phyloP scores from a whole-genome alignment of 2,329 filamentous ascomycete genomes.

The Trichoderma koningiopsis region DNA sequence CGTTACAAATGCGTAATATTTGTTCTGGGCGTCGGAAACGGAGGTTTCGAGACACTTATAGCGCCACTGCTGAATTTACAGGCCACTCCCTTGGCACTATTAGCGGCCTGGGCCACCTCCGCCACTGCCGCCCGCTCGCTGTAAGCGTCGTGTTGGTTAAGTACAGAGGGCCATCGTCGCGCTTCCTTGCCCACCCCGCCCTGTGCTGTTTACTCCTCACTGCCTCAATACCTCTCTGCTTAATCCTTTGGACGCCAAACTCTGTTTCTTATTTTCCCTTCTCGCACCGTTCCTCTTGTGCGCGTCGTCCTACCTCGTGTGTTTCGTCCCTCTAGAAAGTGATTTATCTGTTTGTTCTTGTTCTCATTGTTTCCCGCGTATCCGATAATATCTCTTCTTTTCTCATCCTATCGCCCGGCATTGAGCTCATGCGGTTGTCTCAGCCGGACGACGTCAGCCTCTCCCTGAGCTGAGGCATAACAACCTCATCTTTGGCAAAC shows the following conservation, averaged over 20 bases:
- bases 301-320: constrained; percentile 15
- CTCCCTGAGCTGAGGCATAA: constrained; percentile 26
- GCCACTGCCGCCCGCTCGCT: constrained; percentile 6
- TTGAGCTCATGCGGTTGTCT: constrained; percentile 26
- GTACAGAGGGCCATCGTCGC: background rate
- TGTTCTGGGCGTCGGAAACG: background rate
- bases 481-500: background rate
- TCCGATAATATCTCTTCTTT: background rate
- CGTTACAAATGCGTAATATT: background rate
- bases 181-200: constrained; percentile 10
- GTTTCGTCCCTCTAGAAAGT: constrained; percentile 13
- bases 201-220: constrained; percentile 12
- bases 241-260: constrained; percentile 4
- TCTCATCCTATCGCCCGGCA: background rate
- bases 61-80: background rate
- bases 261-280: background rate
- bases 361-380: background rate
- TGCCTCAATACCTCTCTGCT: background rate
- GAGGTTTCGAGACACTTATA: background rate
- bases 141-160: background rate
- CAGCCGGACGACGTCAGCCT: constrained; percentile 25
- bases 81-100: constrained; percentile 17
- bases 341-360: background rate
- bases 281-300: background rate
- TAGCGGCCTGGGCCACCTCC: constrained; percentile 15